Evolutionary conservation across 495 filamentous ascomycete species (phyloP).

Genomic region (Gamarada debralockiae): DNA sequence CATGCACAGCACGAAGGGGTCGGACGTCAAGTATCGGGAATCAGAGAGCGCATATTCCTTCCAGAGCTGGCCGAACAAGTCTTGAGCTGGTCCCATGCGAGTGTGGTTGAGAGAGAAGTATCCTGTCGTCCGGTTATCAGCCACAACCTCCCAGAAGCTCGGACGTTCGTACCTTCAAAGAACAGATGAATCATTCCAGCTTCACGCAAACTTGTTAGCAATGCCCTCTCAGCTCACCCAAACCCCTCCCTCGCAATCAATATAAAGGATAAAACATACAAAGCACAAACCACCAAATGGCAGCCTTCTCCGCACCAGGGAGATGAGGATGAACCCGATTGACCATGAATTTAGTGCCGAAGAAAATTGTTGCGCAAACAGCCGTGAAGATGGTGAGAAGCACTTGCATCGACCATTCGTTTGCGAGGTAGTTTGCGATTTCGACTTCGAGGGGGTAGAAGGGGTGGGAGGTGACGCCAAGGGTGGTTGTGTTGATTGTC

Average conservation of each 20-base stretch:
- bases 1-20: slow-evolving; percentile 52
- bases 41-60: slow-evolving; percentile 60
- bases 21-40: slow-evolving; percentile 50
- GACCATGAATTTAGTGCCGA: slow-evolving; percentile 43
- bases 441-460: slow-evolving; percentile 60
- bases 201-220: too few relatives aligned
- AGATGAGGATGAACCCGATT: slow-evolving; percentile 44
- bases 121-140: slow-evolving; percentile 2
- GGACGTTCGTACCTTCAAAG: slow-evolving; percentile 38
- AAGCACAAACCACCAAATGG: slow-evolving; percentile 43
- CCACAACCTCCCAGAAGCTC: too few relatives aligned
- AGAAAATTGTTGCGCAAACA: slow-evolving; percentile 47
- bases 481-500: not conserved
- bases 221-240: too few relatives aligned
- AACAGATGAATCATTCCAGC: slow-evolving; percentile 52
- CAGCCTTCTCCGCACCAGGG: slow-evolving; percentile 44
- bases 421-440: slow-evolving; percentile 55
- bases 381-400: slow-evolving; percentile 51
- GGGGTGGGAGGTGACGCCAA: slow-evolving; percentile 41
- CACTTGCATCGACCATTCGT: slow-evolving; percentile 48
- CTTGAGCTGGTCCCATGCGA: slow-evolving; percentile 36
- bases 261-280: not conserved
- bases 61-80: slow-evolving; percentile 56
- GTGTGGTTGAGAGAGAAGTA: slow-evolving; percentile 46
- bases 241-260: too few relatives aligned